Percentiles rank a stretch among this genome's conserved stretches.
These are phyloP conservation scores for Letharia columbiana DNA, from an alignment of 495 filamentous ascomycete species.

Conservation along the genomic window DNA sequence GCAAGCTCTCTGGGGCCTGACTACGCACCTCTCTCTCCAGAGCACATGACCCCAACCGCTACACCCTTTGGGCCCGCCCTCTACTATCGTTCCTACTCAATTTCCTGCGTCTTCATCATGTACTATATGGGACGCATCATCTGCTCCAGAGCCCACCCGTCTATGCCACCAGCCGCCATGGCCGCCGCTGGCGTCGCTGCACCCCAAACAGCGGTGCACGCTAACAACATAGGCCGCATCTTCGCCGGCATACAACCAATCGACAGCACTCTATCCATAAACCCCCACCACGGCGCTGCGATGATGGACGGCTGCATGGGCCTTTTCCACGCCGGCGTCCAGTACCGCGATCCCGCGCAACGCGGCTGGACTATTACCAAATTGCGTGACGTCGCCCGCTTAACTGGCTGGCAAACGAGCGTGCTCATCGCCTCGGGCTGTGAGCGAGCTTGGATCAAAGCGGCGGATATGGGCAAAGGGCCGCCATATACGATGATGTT, in stretches of 20 bases:
- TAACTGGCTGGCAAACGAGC: conserved; percentile 82
- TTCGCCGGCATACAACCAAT: conserved; percentile 67
- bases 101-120: conserved; percentile 75
- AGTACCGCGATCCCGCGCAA: conserved; percentile 65
- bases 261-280: conserved; percentile 50
- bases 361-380: conserved; percentile 66
- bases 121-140: conserved; percentile 77
- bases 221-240: conserved; percentile 71
- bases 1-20: conserved; percentile 57
- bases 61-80: conserved; percentile 79
- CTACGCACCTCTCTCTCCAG: conserved; percentile 69
- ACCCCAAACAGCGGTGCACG: conserved; percentile 55
- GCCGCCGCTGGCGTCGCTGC: conserved; percentile 68
- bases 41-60: conserved; percentile 51
- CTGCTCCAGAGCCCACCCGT: conserved; percentile 67
- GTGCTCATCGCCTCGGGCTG: conserved; percentile 72
- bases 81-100: conserved; percentile 76
- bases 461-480: conserved; percentile 60
- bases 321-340: conserved; percentile 77
- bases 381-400: conserved; percentile 61
- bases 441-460: conserved; percentile 71
- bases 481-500: conserved; percentile 55
- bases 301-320: conserved; percentile 71
- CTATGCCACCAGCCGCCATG: conserved; percentile 89
- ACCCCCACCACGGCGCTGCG: conserved; percentile 70